Conservation (phyloP, 352 stramenopile species). For the Phytopythium kandeliae region DNA sequence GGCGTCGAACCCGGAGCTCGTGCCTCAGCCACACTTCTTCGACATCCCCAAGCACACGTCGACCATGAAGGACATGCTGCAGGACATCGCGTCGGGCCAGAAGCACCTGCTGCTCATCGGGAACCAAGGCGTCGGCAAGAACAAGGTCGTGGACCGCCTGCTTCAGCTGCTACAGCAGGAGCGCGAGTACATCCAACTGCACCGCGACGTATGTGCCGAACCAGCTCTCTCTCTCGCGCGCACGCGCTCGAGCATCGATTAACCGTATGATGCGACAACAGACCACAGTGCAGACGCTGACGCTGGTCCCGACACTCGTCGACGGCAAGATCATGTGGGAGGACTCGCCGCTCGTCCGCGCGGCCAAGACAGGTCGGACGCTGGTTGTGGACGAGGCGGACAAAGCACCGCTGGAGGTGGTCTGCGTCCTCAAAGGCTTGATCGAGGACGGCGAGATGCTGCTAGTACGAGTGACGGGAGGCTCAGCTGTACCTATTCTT, state of each 20-base stretch:
- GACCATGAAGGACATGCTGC: constrained; percentile 85
- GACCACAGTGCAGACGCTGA: constrained; percentile 94
- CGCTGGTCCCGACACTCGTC: constrained; percentile 82
- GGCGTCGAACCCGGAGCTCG: constrained; percentile 60
- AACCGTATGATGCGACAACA: constrained; percentile 21
- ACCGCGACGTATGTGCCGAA: constrained; percentile 85
- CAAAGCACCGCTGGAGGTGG: constrained; percentile 94
- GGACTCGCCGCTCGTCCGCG: constrained; percentile 93
- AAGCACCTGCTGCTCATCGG: constrained; percentile 92
- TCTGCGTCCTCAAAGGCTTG: constrained; percentile 93
- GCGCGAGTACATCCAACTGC: constrained; percentile 96
- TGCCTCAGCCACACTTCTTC: constrained; percentile 87
- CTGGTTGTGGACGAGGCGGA: constrained; percentile 96
- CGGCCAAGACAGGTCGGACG: constrained; percentile 87
- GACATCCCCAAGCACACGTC: constrained; percentile 86
- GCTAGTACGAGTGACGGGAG: constrained; percentile 51
- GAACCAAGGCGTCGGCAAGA: constrained; percentile 95
- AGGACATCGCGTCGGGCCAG: constrained; percentile 82
- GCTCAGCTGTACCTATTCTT: too few species aligned
- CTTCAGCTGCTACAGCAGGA: constrained; percentile 90
- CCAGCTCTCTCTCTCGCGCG: too few species aligned
- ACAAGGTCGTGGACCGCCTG: constrained; percentile 91
- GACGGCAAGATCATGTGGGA: constrained; percentile 89
- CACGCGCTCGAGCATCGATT: too few species aligned
- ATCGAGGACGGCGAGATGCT: constrained; percentile 96